Conservation (phyloP, 208 protist genomes). For the Porcisia hertigi region DNA sequence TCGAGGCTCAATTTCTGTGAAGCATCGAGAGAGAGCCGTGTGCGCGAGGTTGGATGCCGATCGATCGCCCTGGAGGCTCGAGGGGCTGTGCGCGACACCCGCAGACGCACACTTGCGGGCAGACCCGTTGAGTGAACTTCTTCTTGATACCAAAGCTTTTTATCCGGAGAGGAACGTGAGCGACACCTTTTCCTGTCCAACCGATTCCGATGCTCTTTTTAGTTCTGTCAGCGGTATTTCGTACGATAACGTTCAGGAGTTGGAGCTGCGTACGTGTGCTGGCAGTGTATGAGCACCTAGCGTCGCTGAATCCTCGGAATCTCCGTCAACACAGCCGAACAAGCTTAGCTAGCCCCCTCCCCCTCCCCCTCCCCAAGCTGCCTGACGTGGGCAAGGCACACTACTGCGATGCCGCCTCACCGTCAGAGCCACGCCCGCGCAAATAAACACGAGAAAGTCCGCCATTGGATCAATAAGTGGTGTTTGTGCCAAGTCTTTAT, state of each 20-base stretch:
- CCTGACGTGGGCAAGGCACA: too few species aligned
- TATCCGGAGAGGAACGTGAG: background rate
- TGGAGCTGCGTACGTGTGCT: background rate
- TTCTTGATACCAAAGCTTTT: too few species aligned
- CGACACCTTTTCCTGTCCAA: background rate
- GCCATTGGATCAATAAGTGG: too few species aligned
- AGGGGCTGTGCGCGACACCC: constrained; percentile 1
- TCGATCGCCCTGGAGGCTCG: background rate
- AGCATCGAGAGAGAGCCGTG: background rate
- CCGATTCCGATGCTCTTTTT: background rate
- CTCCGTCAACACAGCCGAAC: background rate
- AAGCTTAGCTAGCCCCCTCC: too few species aligned
- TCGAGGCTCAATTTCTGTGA: background rate
- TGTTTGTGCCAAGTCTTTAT: too few species aligned
- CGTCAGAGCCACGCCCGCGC: too few species aligned
- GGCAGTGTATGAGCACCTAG: background rate
- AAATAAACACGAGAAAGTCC: too few species aligned
- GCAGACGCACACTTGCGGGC: constrained; percentile 6
- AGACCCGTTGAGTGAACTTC: background rate
- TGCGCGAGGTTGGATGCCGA: background rate
- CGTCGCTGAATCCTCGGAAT: background rate
- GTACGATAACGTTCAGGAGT: background rate
- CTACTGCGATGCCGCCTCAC: too few species aligned
- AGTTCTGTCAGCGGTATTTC: too few species aligned
- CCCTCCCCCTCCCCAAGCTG: too few species aligned